These are phyloP conservation scores for Rosa lucieae DNA, from an alignment of 306 rosid genomes.

Conservation along the genomic window DNA sequence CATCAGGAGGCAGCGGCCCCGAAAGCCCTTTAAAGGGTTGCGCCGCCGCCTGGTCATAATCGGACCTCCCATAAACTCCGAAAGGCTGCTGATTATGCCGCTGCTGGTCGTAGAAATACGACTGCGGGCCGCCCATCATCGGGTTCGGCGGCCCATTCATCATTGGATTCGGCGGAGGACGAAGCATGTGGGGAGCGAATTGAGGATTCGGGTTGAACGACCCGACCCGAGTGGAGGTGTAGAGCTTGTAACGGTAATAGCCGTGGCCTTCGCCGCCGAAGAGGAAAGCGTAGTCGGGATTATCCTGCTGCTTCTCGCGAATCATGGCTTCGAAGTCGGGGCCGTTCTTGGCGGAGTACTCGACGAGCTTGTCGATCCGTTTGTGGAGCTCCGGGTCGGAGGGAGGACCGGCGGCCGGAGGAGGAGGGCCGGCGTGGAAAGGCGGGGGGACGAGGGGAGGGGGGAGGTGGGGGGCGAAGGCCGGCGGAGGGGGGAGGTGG, in stretches of 20 bases:
- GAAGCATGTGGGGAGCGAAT: slow-evolving; percentile 64
- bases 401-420: slow-evolving; percentile 72
- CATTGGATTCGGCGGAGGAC: slow-evolving; percentile 81
- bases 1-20: slow-evolving; percentile 92
- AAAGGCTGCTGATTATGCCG: slow-evolving; percentile 79
- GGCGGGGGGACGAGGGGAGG: slow-evolving; percentile 59
- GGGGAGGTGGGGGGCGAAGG: slow-evolving; percentile 66
- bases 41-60: slow-evolving; percentile 67
- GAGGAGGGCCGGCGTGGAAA: slow-evolving; percentile 47
- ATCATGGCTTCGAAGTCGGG: slow-evolving; percentile 97
- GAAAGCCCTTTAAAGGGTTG: slow-evolving; percentile 76
- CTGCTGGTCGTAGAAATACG: slow-evolving; percentile 77
- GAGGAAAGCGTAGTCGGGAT: slow-evolving; percentile 86
- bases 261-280: slow-evolving; percentile 94
- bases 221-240: slow-evolving; percentile 67
- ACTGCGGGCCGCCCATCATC: slow-evolving; percentile 56
- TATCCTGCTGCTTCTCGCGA: slow-evolving; percentile 88
- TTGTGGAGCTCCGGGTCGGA: slow-evolving; percentile 92
- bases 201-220: slow-evolving; percentile 55
- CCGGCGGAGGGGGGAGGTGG: slow-evolving; percentile 60
- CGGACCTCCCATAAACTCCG: slow-evolving; percentile 69
- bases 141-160: slow-evolving; percentile 55
- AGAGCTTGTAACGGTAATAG: slow-evolving; percentile 80
- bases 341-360: slow-evolving; percentile 85
- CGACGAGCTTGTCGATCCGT: slow-evolving; percentile 86